phyloP scores from a whole-genome alignment of 495 filamentous ascomycete genomes.

The Penicillium turbatum region DNA sequence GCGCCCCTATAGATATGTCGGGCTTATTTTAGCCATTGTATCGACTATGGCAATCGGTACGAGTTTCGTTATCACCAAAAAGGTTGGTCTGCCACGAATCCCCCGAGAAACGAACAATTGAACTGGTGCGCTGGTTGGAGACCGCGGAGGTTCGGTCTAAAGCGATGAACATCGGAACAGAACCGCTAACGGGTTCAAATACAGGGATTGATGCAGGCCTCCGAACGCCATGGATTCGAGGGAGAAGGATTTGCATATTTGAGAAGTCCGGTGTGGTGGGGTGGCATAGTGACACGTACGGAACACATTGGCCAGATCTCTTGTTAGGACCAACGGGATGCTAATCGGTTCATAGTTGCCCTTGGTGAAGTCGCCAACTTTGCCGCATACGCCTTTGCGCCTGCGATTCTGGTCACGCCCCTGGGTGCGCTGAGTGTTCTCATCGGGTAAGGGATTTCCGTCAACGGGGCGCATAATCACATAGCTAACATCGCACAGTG shows the following conservation, averaged over 20 bases:
- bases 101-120: neutral
- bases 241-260: slow-evolving; percentile 95
- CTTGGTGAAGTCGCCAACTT: slow-evolving; percentile 93
- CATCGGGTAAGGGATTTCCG: slow-evolving; percentile 60
- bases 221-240: slow-evolving; percentile 88
- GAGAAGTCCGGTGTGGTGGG: slow-evolving; percentile 92
- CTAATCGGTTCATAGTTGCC: slow-evolving; percentile 52
- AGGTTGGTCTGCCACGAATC: slow-evolving; percentile 51
- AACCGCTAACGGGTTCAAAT: slow-evolving; percentile 18
- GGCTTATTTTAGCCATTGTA: slow-evolving; percentile 79
- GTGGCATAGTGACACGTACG: slow-evolving; percentile 81
- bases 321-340: neutral
- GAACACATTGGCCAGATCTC: slow-evolving; percentile 1
- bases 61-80: slow-evolving; percentile 93
- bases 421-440: slow-evolving; percentile 89
- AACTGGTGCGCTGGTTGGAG: slow-evolving; percentile 1
- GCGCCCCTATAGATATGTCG: slow-evolving; percentile 66
- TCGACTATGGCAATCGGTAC: slow-evolving; percentile 95
- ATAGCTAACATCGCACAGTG: slow-evolving; percentile 48
- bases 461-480: neutral
- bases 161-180: neutral
- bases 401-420: slow-evolving; percentile 93
- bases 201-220: slow-evolving; percentile 84
- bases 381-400: slow-evolving; percentile 95
- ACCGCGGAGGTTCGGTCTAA: neutral